phyloP scores from a whole-genome alignment of 1,284 basidiomycete genomes.

The Sanghuangporus weigelae region DNA sequence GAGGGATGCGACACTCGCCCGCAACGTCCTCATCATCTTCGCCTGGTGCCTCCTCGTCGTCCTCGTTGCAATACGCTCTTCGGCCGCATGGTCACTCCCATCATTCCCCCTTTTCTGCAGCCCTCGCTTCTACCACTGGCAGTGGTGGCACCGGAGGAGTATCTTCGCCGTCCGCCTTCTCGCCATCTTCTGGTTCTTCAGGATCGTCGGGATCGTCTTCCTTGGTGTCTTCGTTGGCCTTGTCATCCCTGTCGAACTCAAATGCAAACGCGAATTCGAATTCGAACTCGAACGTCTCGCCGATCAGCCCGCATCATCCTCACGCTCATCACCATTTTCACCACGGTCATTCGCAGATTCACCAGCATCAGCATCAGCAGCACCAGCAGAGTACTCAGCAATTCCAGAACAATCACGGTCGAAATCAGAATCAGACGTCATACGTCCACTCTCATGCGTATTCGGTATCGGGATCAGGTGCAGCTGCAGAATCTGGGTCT shows the following conservation, averaged over 20 bases:
- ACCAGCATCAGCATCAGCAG: neutral
- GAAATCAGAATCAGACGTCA: neutral
- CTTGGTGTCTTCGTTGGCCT: neutral
- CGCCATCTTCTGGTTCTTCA: neutral
- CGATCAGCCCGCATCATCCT: neutral
- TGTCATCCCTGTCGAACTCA: neutral
- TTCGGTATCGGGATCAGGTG: neutral
- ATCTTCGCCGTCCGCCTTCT: neutral
- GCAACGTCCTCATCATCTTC: neutral
- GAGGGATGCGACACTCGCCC: neutral
- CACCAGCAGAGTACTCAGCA: neutral
- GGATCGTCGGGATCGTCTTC: neutral
- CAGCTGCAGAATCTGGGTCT: neutral
- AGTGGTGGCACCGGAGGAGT: neutral
- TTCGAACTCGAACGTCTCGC: neutral
- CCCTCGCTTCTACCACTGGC: neutral
- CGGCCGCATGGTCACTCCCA: neutral
- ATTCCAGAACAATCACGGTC: neutral
- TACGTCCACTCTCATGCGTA: slow-evolving; percentile 1
- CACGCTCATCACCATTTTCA: neutral
- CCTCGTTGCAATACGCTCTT: slow-evolving; percentile 6
- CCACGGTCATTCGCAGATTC: neutral
- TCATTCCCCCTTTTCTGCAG: neutral
- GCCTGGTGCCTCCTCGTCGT: neutral
- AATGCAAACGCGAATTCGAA: neutral